Conservation (phyloP, 495 filamentous ascomycete species). For the Ramalina intermedia region DNA sequence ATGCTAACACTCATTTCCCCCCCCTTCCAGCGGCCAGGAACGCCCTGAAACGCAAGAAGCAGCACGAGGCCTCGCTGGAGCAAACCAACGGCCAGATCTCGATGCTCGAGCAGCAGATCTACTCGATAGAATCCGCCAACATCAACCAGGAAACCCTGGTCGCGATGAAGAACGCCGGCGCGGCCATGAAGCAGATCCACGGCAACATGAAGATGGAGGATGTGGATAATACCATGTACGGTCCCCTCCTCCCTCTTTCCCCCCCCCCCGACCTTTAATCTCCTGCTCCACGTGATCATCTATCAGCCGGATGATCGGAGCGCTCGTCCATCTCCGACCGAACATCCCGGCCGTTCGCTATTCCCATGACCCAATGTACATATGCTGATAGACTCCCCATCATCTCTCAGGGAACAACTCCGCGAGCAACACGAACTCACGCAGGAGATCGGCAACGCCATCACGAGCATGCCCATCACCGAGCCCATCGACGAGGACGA, state of each 20-base stretch:
- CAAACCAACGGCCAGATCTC: conserved; percentile 80
- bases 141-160: conserved; percentile 94
- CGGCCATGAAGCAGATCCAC: conserved; percentile 88
- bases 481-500: conserved; percentile 75
- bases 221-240: conserved; percentile 91
- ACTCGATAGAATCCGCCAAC: conserved; percentile 92
- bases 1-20: neutral
- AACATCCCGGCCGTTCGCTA: neutral
- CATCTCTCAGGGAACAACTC: conserved; percentile 64
- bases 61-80: conserved; percentile 75
- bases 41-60: conserved; percentile 91
- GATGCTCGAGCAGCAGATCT: conserved; percentile 90
- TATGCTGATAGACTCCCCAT: conserved; percentile 6
- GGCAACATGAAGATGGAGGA: conserved; percentile 78
- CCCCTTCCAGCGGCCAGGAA: conserved; percentile 57
- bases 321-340: neutral
- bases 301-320: neutral
- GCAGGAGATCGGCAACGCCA: conserved; percentile 78
- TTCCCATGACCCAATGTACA: neutral
- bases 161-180: conserved; percentile 80
- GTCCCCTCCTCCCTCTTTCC: conserved; percentile 8
- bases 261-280: neutral
- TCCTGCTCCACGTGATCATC: neutral
- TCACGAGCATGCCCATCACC: conserved; percentile 55
- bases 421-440: conserved; percentile 83